phyloP scores from a whole-genome alignment of 2,329 filamentous ascomycete genomes.

The Lecanoromycetidae sp. region DNA sequence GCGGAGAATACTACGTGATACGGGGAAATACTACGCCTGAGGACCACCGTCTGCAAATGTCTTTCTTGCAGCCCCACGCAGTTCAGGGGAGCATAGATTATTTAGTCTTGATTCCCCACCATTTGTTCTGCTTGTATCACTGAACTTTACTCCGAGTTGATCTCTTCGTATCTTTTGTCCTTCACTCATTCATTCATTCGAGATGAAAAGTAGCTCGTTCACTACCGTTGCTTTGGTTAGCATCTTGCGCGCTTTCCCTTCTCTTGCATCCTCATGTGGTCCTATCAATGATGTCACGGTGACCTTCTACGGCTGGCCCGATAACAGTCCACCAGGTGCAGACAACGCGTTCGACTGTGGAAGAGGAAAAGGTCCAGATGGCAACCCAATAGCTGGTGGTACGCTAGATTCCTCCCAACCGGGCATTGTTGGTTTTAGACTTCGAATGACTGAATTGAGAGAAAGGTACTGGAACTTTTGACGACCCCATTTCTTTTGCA shows the following conservation, averaged over 20 bases:
- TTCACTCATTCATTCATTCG: neutral
- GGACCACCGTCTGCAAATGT: too few species aligned
- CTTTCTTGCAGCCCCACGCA: too few species aligned
- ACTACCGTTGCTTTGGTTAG: neutral
- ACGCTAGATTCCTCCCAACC: neutral
- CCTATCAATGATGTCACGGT: conserved; percentile 21
- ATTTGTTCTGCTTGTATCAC: too few species aligned
- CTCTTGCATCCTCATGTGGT: conserved; percentile 3
- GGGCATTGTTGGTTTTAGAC: too few species aligned
- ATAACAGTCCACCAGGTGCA: conserved; percentile 30
- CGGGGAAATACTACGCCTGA: too few species aligned
- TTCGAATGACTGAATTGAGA: neutral
- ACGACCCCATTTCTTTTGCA: conserved; percentile 19
- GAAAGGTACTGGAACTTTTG: conserved; percentile 15
- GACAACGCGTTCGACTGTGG: conserved; percentile 29
- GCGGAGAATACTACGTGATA: too few species aligned
- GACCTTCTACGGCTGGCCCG: conserved; percentile 33
- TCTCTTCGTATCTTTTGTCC: neutral
- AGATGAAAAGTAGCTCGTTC: neutral
- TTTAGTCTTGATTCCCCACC: too few species aligned
- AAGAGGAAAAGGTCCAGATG: conserved; percentile 29
- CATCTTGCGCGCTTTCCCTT: neutral
- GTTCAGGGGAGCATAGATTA: too few species aligned
- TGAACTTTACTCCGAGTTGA: too few species aligned
- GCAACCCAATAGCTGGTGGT: conserved; percentile 18